These are phyloP conservation scores for Nemania sp. DNA, from an alignment of 2,329 filamentous ascomycete genomes.

Conservation along the genomic window DNA sequence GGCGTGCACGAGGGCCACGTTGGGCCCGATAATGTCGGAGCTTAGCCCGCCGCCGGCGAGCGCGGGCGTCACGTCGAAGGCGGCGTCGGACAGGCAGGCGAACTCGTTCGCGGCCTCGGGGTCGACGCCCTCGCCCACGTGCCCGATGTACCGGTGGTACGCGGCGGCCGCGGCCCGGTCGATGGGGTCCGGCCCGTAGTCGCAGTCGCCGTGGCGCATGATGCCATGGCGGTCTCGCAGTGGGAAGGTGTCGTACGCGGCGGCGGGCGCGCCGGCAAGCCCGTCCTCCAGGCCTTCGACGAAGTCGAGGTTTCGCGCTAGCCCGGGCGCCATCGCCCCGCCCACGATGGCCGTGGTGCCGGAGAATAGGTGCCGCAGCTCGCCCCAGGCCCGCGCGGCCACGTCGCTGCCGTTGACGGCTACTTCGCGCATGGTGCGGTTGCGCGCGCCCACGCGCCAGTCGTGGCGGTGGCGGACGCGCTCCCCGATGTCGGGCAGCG, in stretches of 20 bases:
- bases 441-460: slow-evolving; percentile 37
- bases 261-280: slow-evolving; percentile 21
- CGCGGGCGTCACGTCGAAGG: slow-evolving; percentile 31
- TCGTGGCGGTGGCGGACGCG: slow-evolving; percentile 36
- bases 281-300: slow-evolving; percentile 32
- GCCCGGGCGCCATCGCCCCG: slow-evolving; percentile 35
- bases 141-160: slow-evolving; percentile 35
- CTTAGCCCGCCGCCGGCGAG: slow-evolving; percentile 32
- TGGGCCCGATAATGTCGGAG: slow-evolving; percentile 36
- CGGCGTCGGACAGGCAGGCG: slow-evolving; percentile 33
- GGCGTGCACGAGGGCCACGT: slow-evolving; percentile 37
- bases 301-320: slow-evolving; percentile 39
- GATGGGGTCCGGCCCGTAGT: slow-evolving; percentile 34
- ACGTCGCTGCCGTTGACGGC: slow-evolving; percentile 32
- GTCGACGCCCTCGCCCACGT: slow-evolving; percentile 39
- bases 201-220: slow-evolving; percentile 35
- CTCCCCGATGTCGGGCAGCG: slow-evolving; percentile 34
- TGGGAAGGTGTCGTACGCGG: slow-evolving; percentile 36
- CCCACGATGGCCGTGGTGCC: slow-evolving; percentile 40
- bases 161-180: slow-evolving; percentile 16
- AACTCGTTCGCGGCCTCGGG: slow-evolving; percentile 39
- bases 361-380: slow-evolving; percentile 40
- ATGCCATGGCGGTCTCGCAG: slow-evolving; percentile 34
- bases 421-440: slow-evolving; percentile 27
- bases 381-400: slow-evolving; percentile 35